A percentile compares a stretch with the other conserved stretches of the same genome.
phyloP scores from a whole-genome alignment of 345 rosid species.

The Salix purpurea region DNA sequence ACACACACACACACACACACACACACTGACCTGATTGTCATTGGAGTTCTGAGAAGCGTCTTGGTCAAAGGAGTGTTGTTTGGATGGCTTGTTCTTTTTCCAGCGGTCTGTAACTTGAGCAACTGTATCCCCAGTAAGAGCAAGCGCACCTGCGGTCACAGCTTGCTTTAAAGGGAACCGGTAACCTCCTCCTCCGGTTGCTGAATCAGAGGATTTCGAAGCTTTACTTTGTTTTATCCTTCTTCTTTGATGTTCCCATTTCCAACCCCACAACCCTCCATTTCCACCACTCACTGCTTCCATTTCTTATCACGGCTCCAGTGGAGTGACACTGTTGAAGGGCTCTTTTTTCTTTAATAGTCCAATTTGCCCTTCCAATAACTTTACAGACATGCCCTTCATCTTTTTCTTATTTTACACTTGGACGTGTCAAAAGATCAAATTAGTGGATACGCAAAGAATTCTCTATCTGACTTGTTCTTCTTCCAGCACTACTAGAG shows the following conservation, averaged over 20 bases:
- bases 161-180: conserved; percentile 86
- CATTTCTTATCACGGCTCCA: background rate
- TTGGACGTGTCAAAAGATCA: background rate
- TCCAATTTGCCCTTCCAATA: background rate
- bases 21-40: background rate
- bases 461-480: no score
- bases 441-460: background rate
- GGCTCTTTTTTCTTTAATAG: background rate
- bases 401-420: background rate
- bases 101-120: conserved; percentile 59
- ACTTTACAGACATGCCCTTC: background rate
- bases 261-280: conserved; percentile 65
- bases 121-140: conserved; percentile 73
- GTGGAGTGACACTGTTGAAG: background rate
- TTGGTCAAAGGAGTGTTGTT: conserved; percentile 16
- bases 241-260: conserved; percentile 16
- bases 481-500: no score
- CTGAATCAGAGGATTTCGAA: conserved; percentile 50
- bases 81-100: conserved; percentile 30
- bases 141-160: conserved; percentile 64
- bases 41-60: conserved; percentile 16
- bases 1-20: no score
- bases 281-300: conserved; percentile 25
- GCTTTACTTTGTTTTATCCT: conserved; percentile 23
- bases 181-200: conserved; percentile 37